phyloP scores from a whole-genome alignment of 257 asterid species.

The Jacaranda mimosifolia region DNA sequence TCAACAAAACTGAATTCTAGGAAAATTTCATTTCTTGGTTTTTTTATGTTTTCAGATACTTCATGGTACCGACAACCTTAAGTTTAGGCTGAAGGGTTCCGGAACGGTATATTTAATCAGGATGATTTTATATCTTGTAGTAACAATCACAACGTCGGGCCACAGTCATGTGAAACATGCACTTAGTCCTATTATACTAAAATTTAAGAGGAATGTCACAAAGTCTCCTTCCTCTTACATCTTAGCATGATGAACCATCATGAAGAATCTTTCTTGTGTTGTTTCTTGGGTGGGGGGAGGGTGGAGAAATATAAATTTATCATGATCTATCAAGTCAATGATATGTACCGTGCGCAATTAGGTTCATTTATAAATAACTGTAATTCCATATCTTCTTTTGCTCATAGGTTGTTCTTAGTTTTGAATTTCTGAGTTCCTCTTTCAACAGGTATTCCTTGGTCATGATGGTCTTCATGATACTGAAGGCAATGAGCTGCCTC shows the following conservation, averaged over 20 bases:
- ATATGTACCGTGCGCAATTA: not conserved
- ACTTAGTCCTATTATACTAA: not conserved
- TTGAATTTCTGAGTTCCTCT: conserved; percentile 28
- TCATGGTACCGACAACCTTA: no score
- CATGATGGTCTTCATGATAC: conserved; percentile 67
- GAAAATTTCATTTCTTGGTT: no score
- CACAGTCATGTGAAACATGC: not conserved
- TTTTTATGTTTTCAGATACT: no score
- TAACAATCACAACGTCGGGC: no score
- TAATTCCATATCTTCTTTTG: not conserved
- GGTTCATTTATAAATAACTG: not conserved
- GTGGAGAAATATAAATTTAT: not conserved
- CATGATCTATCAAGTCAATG: not conserved
- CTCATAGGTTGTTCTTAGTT: not conserved
- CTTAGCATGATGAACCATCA: not conserved
- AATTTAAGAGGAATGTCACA: not conserved
- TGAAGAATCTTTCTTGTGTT: not conserved
- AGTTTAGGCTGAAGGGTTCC: no score
- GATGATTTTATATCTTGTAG: no score
- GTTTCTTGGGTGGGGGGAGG: not conserved
- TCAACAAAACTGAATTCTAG: no score
- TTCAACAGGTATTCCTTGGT: conserved; percentile 81
- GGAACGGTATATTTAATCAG: no score
- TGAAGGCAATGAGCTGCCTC: conserved; percentile 78
- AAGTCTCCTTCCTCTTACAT: not conserved